phyloP scores from a whole-genome alignment of 139 green algal species.

The Chlorella sp. region DNA sequence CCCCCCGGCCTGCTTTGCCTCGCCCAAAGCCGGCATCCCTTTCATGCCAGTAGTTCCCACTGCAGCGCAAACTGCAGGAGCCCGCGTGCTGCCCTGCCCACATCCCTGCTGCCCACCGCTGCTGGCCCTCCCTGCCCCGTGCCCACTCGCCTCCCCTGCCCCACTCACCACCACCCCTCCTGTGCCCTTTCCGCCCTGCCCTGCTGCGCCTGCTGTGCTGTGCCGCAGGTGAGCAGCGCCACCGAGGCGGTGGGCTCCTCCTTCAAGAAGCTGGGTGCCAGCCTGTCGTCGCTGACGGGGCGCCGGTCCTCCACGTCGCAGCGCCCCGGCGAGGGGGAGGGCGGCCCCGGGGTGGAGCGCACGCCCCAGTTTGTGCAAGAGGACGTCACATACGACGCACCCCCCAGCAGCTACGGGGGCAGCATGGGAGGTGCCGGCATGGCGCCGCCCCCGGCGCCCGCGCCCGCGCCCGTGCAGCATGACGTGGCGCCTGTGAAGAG shows the following conservation, averaged over 20 bases:
- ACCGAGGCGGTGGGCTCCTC: constrained; percentile 7
- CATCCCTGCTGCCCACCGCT: neutral
- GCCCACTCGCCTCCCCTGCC: neutral
- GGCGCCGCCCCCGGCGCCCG: neutral
- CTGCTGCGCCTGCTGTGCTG: neutral
- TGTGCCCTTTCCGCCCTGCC: neutral
- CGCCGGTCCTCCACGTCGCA: neutral
- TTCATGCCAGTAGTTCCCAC: too few relatives aligned
- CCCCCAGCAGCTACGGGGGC: neutral
- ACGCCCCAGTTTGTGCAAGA: constrained; percentile 6
- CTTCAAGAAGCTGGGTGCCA: constrained; percentile 35
- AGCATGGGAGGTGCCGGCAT: neutral
- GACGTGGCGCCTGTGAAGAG: neutral
- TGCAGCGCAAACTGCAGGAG: neutral
- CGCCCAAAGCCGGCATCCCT: too few relatives aligned
- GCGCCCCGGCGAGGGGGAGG: neutral
- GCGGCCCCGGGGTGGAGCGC: neutral
- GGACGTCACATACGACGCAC: neutral
- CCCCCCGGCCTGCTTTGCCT: too few relatives aligned
- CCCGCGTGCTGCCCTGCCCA: neutral
- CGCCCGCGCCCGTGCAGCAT: neutral
- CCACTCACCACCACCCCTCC: neutral
- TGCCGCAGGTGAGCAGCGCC: constrained; percentile 13
- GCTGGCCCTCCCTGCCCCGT: neutral
- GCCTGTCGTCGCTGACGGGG: constrained; percentile 6